These are phyloP conservation scores for Camellia oleifera DNA, from an alignment of 179 eudicot genomes.

Conservation along the genomic window DNA sequence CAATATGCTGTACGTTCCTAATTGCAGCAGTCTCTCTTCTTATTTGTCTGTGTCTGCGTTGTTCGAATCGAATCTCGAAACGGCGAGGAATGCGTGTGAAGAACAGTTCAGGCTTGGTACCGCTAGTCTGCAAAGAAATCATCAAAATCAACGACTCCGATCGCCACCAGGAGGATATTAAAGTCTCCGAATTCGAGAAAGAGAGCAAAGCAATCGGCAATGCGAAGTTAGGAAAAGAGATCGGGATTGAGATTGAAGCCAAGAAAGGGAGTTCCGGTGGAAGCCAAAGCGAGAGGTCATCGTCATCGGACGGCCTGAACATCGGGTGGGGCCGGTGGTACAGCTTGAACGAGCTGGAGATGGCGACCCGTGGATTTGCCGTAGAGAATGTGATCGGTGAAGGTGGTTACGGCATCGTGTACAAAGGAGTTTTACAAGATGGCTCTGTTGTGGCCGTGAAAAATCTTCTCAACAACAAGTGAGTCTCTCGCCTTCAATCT, in stretches of 20 bases:
- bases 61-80: slow-evolving; percentile 20
- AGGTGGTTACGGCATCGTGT: slow-evolving; percentile 93
- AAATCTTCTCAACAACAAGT: slow-evolving; percentile 83
- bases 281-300: slow-evolving; percentile 42
- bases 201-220: not conserved
- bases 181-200: slow-evolving; percentile 26
- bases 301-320: slow-evolving; percentile 38
- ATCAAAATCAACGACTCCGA: slow-evolving; percentile 21
- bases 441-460: slow-evolving; percentile 89
- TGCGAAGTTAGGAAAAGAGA: slow-evolving; percentile 26
- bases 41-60: slow-evolving; percentile 34
- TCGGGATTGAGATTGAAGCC: slow-evolving; percentile 21
- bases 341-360: slow-evolving; percentile 69
- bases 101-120: slow-evolving; percentile 47
- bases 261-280: slow-evolving; percentile 31
- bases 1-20: slow-evolving; percentile 7
- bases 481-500: slow-evolving; percentile 20
- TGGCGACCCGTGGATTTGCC: slow-evolving; percentile 68
- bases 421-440: slow-evolving; percentile 71
- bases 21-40: slow-evolving; percentile 21
- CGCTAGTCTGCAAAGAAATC: slow-evolving; percentile 42
- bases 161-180: slow-evolving; percentile 17
- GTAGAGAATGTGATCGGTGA: slow-evolving; percentile 78
- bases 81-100: slow-evolving; percentile 30
- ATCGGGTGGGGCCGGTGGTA: slow-evolving; percentile 97